Conservation (phyloP, 129 eudicot genomes). For the Helianthus tuberosus region DNA sequence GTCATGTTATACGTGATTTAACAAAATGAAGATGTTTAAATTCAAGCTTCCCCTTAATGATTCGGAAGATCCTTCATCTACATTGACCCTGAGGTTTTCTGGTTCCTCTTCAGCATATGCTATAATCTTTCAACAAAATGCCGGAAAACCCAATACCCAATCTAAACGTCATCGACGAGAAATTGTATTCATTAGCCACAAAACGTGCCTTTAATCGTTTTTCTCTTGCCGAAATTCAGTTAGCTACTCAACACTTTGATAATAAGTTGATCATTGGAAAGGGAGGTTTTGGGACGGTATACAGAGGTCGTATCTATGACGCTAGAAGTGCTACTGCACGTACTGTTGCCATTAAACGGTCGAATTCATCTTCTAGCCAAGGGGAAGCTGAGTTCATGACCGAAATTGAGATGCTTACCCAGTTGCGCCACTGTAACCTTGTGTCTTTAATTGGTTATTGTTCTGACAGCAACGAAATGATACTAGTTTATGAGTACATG, state of each 20-base stretch:
- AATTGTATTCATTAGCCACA: background rate
- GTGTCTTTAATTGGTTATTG: constrained; percentile 38
- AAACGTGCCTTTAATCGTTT: background rate
- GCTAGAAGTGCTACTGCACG: background rate
- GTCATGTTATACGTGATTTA: background rate
- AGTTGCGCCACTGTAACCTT: constrained; percentile 29
- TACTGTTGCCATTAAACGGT: constrained; percentile 23
- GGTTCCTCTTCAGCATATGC: background rate
- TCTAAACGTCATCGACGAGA: constrained; percentile 2
- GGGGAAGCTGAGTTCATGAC: constrained; percentile 35
- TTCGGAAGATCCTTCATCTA: background rate
- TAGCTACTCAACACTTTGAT: constrained; percentile 17
- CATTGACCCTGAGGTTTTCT: background rate
- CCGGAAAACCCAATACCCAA: background rate
- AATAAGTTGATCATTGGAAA: constrained; percentile 11
- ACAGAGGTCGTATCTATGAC: constrained; percentile 13
- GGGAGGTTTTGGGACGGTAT: constrained; percentile 31
- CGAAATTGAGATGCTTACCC: constrained; percentile 34
- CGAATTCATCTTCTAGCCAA: constrained; percentile 24
- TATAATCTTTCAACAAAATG: constrained; percentile 4
- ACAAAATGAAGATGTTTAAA: background rate
- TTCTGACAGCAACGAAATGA: constrained; percentile 28
- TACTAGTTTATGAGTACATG: constrained; percentile 51
- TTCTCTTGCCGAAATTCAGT: constrained; percentile 20
- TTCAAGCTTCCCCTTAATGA: background rate